Percentiles rank a stretch among this genome's conserved stretches.
phyloP scores from a whole-genome alignment of 2,329 filamentous ascomycete species.

The Monosporascus ibericus region DNA sequence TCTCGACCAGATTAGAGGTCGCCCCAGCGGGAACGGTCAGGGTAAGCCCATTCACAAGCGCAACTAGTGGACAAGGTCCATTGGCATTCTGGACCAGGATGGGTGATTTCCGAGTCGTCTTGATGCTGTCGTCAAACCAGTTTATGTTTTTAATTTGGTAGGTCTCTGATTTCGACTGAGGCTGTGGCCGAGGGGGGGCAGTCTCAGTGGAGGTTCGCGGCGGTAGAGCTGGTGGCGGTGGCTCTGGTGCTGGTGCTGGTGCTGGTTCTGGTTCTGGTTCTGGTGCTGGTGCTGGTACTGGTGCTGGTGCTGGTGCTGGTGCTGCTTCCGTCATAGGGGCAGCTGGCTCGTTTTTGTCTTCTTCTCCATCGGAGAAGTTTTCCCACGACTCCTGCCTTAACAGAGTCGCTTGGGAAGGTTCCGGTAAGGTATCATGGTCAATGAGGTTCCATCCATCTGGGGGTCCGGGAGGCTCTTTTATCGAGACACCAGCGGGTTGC shows the following conservation, averaged over 20 bases:
- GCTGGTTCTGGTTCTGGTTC: background rate
- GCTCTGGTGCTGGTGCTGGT: constrained; percentile 1
- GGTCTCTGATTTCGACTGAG: constrained; percentile 56
- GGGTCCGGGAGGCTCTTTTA: constrained; percentile 14
- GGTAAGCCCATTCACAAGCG: constrained; percentile 85
- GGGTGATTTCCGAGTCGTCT: constrained; percentile 70
- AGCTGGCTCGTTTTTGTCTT: constrained; percentile 19
- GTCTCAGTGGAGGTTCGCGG: constrained; percentile 24
- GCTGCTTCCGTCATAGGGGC: background rate
- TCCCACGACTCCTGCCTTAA: constrained; percentile 34
- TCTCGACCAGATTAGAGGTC: constrained; percentile 67
- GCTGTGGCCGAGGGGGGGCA: constrained; percentile 29
- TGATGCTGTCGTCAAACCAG: constrained; percentile 65
- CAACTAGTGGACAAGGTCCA: constrained; percentile 87
- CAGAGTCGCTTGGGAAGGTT: constrained; percentile 22
- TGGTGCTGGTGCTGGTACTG: background rate
- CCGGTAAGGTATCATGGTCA: constrained; percentile 31
- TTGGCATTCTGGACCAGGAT: constrained; percentile 91
- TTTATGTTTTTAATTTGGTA: constrained; percentile 90
- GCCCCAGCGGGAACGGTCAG: constrained; percentile 66
- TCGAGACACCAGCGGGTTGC: constrained; percentile 19
- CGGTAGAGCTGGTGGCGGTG: constrained; percentile 31
- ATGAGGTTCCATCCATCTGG: constrained; percentile 47
- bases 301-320: background rate
- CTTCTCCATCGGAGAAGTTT: constrained; percentile 25